Conservation (phyloP, 495 filamentous ascomycete species). For the Tuber borchii region DNA sequence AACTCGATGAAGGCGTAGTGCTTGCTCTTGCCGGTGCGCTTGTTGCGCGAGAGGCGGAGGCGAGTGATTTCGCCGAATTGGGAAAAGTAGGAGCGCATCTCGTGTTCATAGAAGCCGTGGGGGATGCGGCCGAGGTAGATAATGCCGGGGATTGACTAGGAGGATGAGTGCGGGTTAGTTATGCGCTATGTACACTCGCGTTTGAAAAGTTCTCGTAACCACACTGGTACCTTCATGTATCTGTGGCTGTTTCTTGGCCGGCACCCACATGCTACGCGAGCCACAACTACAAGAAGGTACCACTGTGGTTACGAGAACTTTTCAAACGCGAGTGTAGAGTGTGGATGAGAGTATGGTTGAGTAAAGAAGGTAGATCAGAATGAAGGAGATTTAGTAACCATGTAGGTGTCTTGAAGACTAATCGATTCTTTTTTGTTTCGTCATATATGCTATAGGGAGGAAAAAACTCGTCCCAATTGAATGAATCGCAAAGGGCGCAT, state of each 20-base stretch:
- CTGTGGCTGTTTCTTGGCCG: no score
- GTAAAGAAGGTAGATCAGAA: conserved; percentile 12
- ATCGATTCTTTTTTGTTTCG: conserved; percentile 31
- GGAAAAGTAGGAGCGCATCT: conserved; percentile 90
- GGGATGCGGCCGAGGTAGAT: conserved; percentile 87
- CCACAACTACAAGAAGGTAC: no score
- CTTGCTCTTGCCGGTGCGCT: conserved; percentile 74
- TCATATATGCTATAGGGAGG: conserved; percentile 13
- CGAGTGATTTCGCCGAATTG: conserved; percentile 82
- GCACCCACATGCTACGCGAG: no score
- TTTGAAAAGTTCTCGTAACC: no score
- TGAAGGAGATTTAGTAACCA: conserved; percentile 27
- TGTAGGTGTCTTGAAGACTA: conserved; percentile 35
- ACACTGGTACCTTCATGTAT: no score
- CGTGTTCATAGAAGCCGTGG: conserved; percentile 91
- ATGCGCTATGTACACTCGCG: neutral
- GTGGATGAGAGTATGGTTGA: neutral
- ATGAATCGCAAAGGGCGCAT: neutral
- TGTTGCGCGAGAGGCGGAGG: conserved; percentile 83
- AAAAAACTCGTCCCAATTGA: neutral
- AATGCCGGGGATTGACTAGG: conserved; percentile 57
- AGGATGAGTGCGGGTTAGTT: conserved; percentile 14
- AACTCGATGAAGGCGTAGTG: conserved; percentile 96
- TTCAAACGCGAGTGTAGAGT: no score
- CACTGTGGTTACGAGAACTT: no score